Percentiles rank a stretch among this genome's conserved stretches.
Conservation (phyloP, 148 eudicot species). For the Persicaria tinctoria region DNA sequence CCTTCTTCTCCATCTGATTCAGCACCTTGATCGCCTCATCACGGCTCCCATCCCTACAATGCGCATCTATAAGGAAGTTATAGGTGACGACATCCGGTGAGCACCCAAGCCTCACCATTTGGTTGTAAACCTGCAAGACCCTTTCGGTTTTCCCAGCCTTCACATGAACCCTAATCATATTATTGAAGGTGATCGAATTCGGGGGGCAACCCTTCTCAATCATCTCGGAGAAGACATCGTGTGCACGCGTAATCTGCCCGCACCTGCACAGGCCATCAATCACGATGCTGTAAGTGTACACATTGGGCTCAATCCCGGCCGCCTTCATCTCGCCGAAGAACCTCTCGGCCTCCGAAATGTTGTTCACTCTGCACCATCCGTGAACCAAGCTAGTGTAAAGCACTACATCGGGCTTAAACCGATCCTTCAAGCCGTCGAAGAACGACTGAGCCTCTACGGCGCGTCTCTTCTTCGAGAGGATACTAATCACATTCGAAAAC, state of each 20-base stretch:
- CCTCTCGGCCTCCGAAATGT: conserved; percentile 64
- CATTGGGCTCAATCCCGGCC: conserved; percentile 70
- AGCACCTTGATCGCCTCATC: conserved; percentile 74
- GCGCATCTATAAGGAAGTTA: conserved; percentile 63
- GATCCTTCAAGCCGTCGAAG: conserved; percentile 55
- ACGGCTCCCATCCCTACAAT: conserved; percentile 67
- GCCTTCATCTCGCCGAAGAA: conserved; percentile 75
- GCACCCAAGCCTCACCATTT: conserved; percentile 69
- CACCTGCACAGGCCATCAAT: conserved; percentile 80
- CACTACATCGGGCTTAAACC: conserved; percentile 59
- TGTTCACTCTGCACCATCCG: conserved; percentile 79
- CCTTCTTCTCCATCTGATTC: conserved; percentile 58
- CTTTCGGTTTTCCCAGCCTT: conserved; percentile 64
- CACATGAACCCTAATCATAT: conserved; percentile 82
- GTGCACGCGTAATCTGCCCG: conserved; percentile 77
- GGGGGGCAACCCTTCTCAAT: conserved; percentile 63
- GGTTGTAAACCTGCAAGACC: conserved; percentile 79
- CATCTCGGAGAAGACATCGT: conserved; percentile 91
- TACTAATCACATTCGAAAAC: conserved; percentile 40
- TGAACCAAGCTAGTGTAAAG: conserved; percentile 67
- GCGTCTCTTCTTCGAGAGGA: conserved; percentile 61
- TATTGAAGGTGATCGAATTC: conserved; percentile 72
- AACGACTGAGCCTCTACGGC: conserved; percentile 73
- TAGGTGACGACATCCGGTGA: conserved; percentile 60
- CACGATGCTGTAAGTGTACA: conserved; percentile 60